Conservation (phyloP, 768 basidiomycete species). For the Gymnopilus dilepis region DNA sequence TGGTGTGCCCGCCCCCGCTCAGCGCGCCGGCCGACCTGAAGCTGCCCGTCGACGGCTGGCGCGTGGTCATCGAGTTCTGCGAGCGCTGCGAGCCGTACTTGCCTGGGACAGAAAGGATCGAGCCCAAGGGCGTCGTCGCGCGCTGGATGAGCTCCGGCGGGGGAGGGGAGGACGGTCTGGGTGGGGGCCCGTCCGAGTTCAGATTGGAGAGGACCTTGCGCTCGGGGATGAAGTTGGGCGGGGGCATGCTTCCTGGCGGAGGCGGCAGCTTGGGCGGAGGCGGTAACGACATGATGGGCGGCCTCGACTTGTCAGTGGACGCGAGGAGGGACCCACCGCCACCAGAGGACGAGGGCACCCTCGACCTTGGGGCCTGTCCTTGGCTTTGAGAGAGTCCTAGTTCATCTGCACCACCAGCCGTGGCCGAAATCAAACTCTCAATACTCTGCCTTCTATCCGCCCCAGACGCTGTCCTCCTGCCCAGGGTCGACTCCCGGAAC, state of each 20-base stretch:
- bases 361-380: conserved; percentile 48
- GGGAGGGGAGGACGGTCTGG: conserved; percentile 90
- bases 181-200: conserved; percentile 68
- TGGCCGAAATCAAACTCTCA: conserved; percentile 66
- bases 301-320: conserved; percentile 75
- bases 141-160: conserved; percentile 92
- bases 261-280: conserved; percentile 81
- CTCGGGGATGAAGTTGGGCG: conserved; percentile 79
- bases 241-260: conserved; percentile 72
- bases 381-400: too few species aligned
- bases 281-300: conserved; percentile 84
- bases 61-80: conserved; percentile 76
- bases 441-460: conserved; percentile 74
- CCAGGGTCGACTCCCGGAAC: conserved; percentile 59
- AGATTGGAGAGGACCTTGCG: conserved; percentile 53
- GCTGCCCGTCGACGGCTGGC: conserved; percentile 81
- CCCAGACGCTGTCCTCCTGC: conserved; percentile 55
- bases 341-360: conserved; percentile 55
- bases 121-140: conserved; percentile 84
- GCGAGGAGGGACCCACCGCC: conserved; percentile 52
- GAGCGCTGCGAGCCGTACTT: conserved; percentile 52
- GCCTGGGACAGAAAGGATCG: conserved; percentile 61
- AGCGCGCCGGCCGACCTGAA: conserved; percentile 76
- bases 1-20: conserved; percentile 41
- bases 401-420: conserved; percentile 58